These are phyloP conservation scores for Stramenopiles sp. DNA, from an alignment of 352 stramenopile species.

Conservation along the genomic window DNA sequence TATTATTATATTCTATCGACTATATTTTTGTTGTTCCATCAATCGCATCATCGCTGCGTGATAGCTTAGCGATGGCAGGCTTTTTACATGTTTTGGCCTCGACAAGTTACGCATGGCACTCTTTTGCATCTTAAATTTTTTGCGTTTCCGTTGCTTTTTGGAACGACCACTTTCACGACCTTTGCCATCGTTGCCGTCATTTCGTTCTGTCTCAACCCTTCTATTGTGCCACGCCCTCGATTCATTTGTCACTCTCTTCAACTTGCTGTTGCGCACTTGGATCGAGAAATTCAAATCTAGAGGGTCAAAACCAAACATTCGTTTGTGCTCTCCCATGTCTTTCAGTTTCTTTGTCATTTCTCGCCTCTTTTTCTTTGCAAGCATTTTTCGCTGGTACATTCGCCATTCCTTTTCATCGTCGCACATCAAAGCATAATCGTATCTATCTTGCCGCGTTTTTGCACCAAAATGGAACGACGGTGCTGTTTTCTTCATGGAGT, in stretches of 20 bases:
- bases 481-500: neutral
- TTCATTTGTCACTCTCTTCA: neutral
- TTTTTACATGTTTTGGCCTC: neutral
- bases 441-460: neutral
- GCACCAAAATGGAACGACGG: neutral
- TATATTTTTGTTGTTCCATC: neutral
- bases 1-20: neutral
- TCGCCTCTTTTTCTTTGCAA: neutral
- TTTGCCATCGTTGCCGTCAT: neutral
- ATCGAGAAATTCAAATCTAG: neutral
- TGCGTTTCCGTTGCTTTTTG: too few species aligned
- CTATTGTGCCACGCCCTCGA: neutral
- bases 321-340: neutral
- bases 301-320: neutral
- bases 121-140: neutral
- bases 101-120: neutral
- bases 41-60: neutral
- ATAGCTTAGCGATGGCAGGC: neutral
- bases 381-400: neutral
- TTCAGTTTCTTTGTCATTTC: neutral
- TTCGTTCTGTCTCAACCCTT: neutral
- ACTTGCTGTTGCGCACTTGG: too few species aligned
- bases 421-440: neutral
- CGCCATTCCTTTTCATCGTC: neutral
- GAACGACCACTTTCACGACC: too few species aligned